phyloP scores from a whole-genome alignment of 345 rosid genomes.

The Pistacia integerrima region DNA sequence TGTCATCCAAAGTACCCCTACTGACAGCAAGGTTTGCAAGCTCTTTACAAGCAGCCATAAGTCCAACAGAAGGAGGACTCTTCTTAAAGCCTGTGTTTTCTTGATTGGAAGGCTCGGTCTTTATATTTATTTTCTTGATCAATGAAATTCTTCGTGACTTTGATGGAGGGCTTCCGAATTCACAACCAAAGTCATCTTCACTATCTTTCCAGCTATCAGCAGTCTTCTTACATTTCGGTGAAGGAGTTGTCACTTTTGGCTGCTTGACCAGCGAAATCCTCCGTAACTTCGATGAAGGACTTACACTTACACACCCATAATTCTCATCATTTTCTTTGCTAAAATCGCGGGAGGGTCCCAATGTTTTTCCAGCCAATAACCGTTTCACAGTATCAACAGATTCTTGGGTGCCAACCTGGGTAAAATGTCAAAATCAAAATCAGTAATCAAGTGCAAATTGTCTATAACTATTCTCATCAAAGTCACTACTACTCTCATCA shows the following conservation, averaged over 20 bases:
- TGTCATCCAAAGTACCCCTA: slow-evolving; percentile 77
- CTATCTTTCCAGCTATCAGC: slow-evolving; percentile 26
- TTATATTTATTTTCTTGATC: slow-evolving; percentile 42
- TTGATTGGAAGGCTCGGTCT: slow-evolving; percentile 35
- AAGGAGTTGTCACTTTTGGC: slow-evolving; percentile 27
- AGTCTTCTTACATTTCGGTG: slow-evolving; percentile 36
- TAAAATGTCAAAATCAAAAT: slow-evolving; percentile 5
- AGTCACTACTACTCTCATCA: background rate
- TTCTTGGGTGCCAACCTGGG: slow-evolving; percentile 74
- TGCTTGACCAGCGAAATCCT: slow-evolving; percentile 66
- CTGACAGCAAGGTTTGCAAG: slow-evolving; percentile 61
- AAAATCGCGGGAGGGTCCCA: slow-evolving; percentile 15
- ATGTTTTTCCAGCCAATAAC: slow-evolving; percentile 39
- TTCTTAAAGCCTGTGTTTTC: slow-evolving; percentile 39
- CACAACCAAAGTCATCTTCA: slow-evolving; percentile 44
- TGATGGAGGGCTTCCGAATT: slow-evolving; percentile 56
- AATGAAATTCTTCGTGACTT: slow-evolving; percentile 54
- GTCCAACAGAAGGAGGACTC: slow-evolving; percentile 30
- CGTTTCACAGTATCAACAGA: slow-evolving; percentile 52
- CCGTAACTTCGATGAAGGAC: slow-evolving; percentile 65
- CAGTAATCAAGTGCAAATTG: slow-evolving; percentile 8
- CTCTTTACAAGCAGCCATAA: slow-evolving; percentile 66
- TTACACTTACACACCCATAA: slow-evolving; percentile 50
- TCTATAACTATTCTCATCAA: too few species aligned
- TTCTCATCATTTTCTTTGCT: slow-evolving; percentile 31